A percentile compares a stretch with the other conserved stretches of the same genome.
phyloP scores from a whole-genome alignment of 805 yeast genomes.

The Cyberlindnera bimundalis region DNA sequence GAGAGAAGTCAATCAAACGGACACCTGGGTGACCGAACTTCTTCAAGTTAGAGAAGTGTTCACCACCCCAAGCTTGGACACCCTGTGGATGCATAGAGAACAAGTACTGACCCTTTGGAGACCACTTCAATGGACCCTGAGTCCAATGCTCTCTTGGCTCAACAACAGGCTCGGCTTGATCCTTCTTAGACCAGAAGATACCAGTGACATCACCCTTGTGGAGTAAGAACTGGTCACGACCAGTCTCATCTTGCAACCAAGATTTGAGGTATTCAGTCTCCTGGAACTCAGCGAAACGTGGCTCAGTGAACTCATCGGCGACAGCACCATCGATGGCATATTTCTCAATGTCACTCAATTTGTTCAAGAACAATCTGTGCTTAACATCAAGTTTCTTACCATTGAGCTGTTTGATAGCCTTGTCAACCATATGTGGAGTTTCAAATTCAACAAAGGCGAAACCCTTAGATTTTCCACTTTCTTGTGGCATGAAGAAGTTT shows the following conservation, averaged over 20 bases:
- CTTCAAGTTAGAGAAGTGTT: slow-evolving; percentile 63
- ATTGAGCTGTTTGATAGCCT: slow-evolving; percentile 76
- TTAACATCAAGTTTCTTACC: slow-evolving; percentile 91
- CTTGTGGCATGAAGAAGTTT: slow-evolving; percentile 80
- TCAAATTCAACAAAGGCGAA: slow-evolving; percentile 81
- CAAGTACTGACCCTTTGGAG: slow-evolving; percentile 89
- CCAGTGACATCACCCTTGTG: slow-evolving; percentile 80
- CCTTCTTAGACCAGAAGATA: slow-evolving; percentile 78
- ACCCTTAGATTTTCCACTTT: slow-evolving; percentile 79
- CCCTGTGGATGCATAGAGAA: slow-evolving; percentile 92
- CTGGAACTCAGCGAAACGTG: slow-evolving; percentile 66
- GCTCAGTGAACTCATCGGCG: slow-evolving; percentile 62
- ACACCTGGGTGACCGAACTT: slow-evolving; percentile 88
- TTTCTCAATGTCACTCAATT: slow-evolving; percentile 76
- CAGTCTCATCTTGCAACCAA: slow-evolving; percentile 86
- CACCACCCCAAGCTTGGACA: slow-evolving; percentile 95
- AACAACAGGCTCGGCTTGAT: slow-evolving; percentile 70
- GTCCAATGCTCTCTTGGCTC: slow-evolving; percentile 86
- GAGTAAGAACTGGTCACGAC: slow-evolving; percentile 85
- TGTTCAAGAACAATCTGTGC: slow-evolving; percentile 85
- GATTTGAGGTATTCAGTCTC: slow-evolving; percentile 79
- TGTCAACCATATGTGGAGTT: slow-evolving; percentile 60
- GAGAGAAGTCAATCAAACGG: slow-evolving; percentile 86
- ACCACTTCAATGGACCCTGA: slow-evolving; percentile 80
- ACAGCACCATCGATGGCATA: slow-evolving; percentile 64